These are phyloP conservation scores for Senna siamea DNA, from an alignment of 306 rosid genomes.

Conservation along the genomic window DNA sequence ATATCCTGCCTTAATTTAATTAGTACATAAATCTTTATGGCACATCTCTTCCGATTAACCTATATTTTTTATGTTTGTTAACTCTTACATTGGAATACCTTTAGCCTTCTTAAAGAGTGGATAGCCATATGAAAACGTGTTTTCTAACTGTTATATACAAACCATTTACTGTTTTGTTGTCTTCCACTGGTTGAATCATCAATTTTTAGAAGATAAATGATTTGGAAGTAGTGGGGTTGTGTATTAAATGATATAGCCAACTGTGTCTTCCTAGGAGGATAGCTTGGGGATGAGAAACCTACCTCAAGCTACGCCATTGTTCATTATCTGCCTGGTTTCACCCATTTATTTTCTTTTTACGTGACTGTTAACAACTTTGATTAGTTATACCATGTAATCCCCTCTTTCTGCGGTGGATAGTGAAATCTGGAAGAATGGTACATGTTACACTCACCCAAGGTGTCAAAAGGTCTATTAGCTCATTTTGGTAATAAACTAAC, in stretches of 20 bases:
- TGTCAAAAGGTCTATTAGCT: not conserved
- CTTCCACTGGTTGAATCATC: no score
- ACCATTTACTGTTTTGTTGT: no score
- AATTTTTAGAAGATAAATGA: no score
- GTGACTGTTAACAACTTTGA: not conserved
- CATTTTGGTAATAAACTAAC: not conserved
- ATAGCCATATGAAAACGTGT: no score
- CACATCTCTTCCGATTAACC: no score
- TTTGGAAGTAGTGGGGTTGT: no score
- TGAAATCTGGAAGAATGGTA: not conserved
- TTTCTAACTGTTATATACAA: no score
- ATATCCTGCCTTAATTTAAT: not conserved
- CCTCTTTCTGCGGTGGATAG: not conserved
- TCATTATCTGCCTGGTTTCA: not conserved
- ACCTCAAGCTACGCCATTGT: not conserved
- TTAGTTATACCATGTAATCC: not conserved
- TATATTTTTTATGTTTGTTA: no score
- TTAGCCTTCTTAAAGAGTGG: no score
- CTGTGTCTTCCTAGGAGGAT: no score
- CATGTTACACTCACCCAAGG: not conserved
- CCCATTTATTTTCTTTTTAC: not conserved
- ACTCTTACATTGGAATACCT: no score
- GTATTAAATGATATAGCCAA: no score
- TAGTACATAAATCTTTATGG: not conserved
- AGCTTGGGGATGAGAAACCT: not conserved